Conservation (phyloP, 345 rosid genomes). For the Eutrema yunnanense region DNA sequence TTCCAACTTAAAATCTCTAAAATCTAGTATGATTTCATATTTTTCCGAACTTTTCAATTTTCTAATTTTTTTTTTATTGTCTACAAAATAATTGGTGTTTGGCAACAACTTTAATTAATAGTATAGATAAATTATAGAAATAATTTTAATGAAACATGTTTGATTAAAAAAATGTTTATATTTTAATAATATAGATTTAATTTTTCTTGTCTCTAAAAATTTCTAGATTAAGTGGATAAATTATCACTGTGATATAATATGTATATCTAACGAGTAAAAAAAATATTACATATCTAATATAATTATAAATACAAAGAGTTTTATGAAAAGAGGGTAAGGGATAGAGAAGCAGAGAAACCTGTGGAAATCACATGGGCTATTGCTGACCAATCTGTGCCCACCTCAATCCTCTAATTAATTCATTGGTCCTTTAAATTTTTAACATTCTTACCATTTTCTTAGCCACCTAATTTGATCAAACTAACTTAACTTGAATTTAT, state of each 20-base stretch:
- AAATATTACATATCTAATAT: neutral
- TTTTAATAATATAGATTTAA: neutral
- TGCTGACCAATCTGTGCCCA: slow-evolving; percentile 31
- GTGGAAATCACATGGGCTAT: slow-evolving; percentile 32
- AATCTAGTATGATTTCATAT: no score
- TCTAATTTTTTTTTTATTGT: no score
- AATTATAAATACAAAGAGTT: neutral
- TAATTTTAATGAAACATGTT: no score
- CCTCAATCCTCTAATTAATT: slow-evolving; percentile 22
- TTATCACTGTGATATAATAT: neutral
- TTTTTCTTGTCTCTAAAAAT: neutral
- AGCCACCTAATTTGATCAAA: slow-evolving; percentile 4
- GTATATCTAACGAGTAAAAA: neutral
- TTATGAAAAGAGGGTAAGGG: slow-evolving; percentile 15
- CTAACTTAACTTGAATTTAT: neutral
- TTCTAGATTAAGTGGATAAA: neutral
- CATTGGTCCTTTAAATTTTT: slow-evolving; percentile 17
- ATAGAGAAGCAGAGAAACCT: slow-evolving; percentile 30
- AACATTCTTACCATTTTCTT: slow-evolving; percentile 6
- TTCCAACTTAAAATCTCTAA: no score
- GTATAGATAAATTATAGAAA: no score
- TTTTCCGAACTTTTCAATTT: no score
- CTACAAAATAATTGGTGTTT: no score
- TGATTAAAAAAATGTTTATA: no score
- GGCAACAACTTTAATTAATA: no score